phyloP scores from a whole-genome alignment of 1,139 yeast species.

The Candida mesenterica region DNA sequence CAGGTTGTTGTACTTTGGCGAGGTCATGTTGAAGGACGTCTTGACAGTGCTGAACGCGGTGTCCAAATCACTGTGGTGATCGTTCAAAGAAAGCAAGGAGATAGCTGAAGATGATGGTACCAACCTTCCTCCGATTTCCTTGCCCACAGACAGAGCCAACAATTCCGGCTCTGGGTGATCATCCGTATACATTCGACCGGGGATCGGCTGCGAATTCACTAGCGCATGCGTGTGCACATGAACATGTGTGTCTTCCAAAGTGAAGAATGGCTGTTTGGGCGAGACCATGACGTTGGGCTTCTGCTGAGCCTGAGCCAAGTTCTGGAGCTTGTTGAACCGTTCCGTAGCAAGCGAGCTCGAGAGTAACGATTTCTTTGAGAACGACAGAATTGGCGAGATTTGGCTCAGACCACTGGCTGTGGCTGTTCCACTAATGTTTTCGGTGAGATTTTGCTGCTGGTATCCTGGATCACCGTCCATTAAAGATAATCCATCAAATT shows the following conservation, averaged over 20 bases:
- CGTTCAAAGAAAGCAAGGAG: constrained; percentile 48
- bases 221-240: constrained; percentile 8
- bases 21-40: constrained; percentile 4
- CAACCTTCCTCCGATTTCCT: constrained; percentile 46
- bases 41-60: constrained; percentile 8
- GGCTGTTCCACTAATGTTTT: neutral
- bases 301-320: too few relatives aligned
- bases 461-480: constrained; percentile 3
- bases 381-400: constrained; percentile 4
- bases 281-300: neutral
- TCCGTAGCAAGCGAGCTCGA: constrained; percentile 29
- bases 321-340: constrained; percentile 1
- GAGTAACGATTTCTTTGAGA: constrained; percentile 22
- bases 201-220: constrained; percentile 4
- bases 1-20: constrained; percentile 5
- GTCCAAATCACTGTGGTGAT: constrained; percentile 14
- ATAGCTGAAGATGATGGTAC: constrained; percentile 57
- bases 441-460: neutral
- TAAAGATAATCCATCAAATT: constrained; percentile 16
- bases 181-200: constrained; percentile 15
- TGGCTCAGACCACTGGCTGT: neutral
- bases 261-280: constrained; percentile 9
- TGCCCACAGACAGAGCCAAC: constrained; percentile 55
- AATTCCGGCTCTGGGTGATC: constrained; percentile 55
- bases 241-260: constrained; percentile 10